A percentile compares a stretch with the other conserved stretches of the same genome.
Conservation (phyloP, 352 stramenopile species). For the Globisporangium nodosum region DNA sequence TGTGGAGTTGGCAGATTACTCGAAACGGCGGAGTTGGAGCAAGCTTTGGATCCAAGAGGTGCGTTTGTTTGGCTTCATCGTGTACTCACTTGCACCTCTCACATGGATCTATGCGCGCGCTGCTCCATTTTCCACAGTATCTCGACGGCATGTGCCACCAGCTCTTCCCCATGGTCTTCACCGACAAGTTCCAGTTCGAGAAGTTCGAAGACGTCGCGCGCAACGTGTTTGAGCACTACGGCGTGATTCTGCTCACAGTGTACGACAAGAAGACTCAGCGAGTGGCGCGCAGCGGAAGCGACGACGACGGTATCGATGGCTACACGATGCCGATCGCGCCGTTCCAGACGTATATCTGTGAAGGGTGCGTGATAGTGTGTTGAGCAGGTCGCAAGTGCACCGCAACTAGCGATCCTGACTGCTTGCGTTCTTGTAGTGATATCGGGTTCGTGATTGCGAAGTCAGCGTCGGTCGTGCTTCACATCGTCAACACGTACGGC, state of each 20-base stretch:
- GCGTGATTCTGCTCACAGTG: constrained; percentile 28
- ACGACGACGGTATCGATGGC: neutral
- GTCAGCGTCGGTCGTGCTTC: constrained; percentile 37
- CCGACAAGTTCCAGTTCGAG: constrained; percentile 41
- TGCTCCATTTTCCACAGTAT: constrained; percentile 29
- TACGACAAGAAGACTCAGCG: constrained; percentile 10
- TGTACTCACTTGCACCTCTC: neutral
- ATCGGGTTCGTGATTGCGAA: constrained; percentile 62
- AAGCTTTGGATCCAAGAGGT: constrained; percentile 70
- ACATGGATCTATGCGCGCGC: neutral
- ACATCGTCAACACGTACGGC: constrained; percentile 54
- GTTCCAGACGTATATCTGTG: constrained; percentile 34
- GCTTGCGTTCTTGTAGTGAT: constrained; percentile 23
- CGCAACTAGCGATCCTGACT: neutral
- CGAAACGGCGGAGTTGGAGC: constrained; percentile 17
- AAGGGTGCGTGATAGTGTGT: constrained; percentile 31
- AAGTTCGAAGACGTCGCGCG: constrained; percentile 49
- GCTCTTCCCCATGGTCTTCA: constrained; percentile 62
- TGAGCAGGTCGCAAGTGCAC: neutral
- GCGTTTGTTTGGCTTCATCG: neutral
- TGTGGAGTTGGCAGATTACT: constrained; percentile 33
- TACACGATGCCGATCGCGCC: constrained; percentile 28
- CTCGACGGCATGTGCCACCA: constrained; percentile 64
- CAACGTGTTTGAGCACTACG: constrained; percentile 52
- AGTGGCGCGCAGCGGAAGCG: neutral